Percentiles rank a stretch among this genome's conserved stretches.
phyloP scores from a whole-genome alignment of 2,329 filamentous ascomycete species.

The Elsinoe ampelina region DNA sequence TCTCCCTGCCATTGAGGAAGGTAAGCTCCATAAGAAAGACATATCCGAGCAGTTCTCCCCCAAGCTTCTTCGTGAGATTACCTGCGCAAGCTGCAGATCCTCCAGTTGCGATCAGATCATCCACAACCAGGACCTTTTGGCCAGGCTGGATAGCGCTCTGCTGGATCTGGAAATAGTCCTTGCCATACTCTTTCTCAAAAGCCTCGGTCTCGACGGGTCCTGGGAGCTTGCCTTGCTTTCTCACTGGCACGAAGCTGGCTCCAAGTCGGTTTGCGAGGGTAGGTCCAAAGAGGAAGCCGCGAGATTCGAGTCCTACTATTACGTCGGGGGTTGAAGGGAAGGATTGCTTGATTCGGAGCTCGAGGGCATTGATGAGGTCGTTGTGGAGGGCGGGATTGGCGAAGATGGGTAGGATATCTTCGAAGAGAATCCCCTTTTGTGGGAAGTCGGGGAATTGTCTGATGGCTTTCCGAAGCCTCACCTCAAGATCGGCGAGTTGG shows the following conservation, averaged over 20 bases:
- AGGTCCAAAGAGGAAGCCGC: conserved; percentile 92
- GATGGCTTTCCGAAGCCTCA: conserved; percentile 61
- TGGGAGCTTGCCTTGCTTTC: conserved; percentile 93
- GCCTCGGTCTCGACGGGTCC: conserved; percentile 71
- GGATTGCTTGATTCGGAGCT: conserved; percentile 64
- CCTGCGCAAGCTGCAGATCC: conserved; percentile 85
- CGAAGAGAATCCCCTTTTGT: conserved; percentile 83
- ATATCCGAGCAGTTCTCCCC: conserved; percentile 78
- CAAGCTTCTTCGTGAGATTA: conserved; percentile 74
- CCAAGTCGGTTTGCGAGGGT: conserved; percentile 74
- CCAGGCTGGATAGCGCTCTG: conserved; percentile 71
- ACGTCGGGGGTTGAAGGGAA: conserved; percentile 56
- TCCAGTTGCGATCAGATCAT: conserved; percentile 97
- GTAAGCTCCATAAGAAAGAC: conserved; percentile 94
- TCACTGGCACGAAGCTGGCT: conserved; percentile 81
- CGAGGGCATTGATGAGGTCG: conserved; percentile 69
- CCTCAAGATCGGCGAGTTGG: conserved; percentile 55
- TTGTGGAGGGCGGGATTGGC: conserved; percentile 21
- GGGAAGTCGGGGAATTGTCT: conserved; percentile 90
- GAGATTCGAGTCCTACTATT: conserved; percentile 83
- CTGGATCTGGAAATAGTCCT: conserved; percentile 95
- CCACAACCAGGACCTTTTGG: conserved; percentile 85
- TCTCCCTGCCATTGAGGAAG: conserved; percentile 82
- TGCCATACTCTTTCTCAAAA: conserved; percentile 93
- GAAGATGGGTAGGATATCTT: conserved; percentile 71